Base-by-base conservation (phyloP, 176 grass and related monocot genomes). In the Olyra latifolia region DNA sequence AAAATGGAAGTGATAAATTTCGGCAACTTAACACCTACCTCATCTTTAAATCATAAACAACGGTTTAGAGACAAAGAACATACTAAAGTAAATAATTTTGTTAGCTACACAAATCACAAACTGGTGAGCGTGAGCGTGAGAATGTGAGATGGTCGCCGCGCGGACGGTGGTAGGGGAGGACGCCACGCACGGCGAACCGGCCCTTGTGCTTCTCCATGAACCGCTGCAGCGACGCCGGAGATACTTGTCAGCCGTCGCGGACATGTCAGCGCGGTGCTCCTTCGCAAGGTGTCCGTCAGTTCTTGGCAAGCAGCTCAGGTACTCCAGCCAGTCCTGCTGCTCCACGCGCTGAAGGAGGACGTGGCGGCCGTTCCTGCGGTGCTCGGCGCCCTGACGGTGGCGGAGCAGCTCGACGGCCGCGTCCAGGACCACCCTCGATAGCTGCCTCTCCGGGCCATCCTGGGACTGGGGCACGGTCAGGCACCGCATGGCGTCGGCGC, bases 271-370 rank as follows among this genome's bases (percentile, higher is more conserved):
- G 14, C 4, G 49, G 49, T 56, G 49, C 64, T 80, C n/a, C 8
- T 80, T 35, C 10, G 52, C 56, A 1, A 49, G 60, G 76, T 6
- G 16, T n/a, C 20, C 7, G 28, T 7, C 19, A 38, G 65, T 68
- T 45, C 38, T 27, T 29, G 61, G 61, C 29, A 40, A 45, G 35
- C 35, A 6, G 78, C 65, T 55, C 10, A 81, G 50, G 65, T 68
- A 59, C 38, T 81, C 8, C 6, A 81, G 66, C 78, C 78, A 81
- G 66, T 68, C 66, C 65, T 81, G 78, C 39, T 81, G 65, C 65
- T 69, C 63, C 9, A 70, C 48, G 2, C 52, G 10, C 39, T 30
- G 49, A 23, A 81, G 53, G 35, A 81, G 78, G 39, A 32, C 78
- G 25, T 16, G 40, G 40, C 53, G 66, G 39, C 52, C 66, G 25